Evolutionary conservation across 2,329 filamentous ascomycete species (phyloP), one percentile per base, ranked within the genome.

Genomic region (Diplodia intermedia): DNA sequence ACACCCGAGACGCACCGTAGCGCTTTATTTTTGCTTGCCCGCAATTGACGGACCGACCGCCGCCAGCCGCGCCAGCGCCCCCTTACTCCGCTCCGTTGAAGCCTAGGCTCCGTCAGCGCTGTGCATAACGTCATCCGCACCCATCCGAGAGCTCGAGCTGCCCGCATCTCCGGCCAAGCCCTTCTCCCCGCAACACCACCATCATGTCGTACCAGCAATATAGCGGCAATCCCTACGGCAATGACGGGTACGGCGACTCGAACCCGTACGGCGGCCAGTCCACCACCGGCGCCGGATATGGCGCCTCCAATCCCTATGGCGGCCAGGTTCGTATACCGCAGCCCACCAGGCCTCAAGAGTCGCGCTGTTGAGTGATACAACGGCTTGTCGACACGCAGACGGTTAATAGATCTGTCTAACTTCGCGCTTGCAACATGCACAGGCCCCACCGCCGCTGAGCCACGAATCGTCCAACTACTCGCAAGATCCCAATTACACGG

Each of bases 221-320:
- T 72, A 77, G 80, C 71, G 81, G 82, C 71, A 90, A 91, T 75
- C 89, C 89, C 49, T 91, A 91, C 77, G 76, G 80, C 79, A 70
- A 69, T 68, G 70, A 73, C 26, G 38, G 38, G 65, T 69, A 71
- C 40, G 70, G 69, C 49, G 69, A 69, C 14, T 71, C 68, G 14
- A 80, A 81, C 70, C 79, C 80, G 9, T 82, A 82, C 66, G 79
- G 78, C 62, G 75, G 75, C 40, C 60, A 38, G 36, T 11, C 36
- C 9, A 47, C 43, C 9, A 20, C 43, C 79, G 70, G 70, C 69
- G 70, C 73, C 8, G 38, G 38, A 65, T 69, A 71, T 47, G 70
- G 70, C 20, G 67, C 70, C 29, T 71, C 68, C 8, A 80, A 81
- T 70, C 78, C 80, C 9, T 82, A 82, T 65, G 79, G 78, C 57